Evolutionary conservation across 345 rosid genomes (phyloP).

Genomic region (Erysimum cheiranthoides): DNA sequence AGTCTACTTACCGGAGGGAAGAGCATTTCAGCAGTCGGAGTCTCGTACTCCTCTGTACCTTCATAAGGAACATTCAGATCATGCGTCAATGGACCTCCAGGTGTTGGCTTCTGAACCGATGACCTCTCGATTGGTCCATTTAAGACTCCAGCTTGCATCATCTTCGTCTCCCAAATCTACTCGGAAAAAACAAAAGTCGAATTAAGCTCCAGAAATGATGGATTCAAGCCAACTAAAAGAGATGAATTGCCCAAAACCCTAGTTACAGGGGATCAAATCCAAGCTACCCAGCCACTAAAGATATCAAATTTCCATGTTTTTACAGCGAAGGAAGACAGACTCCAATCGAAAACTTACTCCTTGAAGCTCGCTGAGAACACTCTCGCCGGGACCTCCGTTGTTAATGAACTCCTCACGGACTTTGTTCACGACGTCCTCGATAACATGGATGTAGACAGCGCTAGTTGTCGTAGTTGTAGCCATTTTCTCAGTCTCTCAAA

Average conservation of each 20-base stretch:
- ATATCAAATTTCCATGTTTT: neutral
- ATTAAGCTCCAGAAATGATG: slow-evolving; percentile 21
- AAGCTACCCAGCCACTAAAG: slow-evolving; percentile 2
- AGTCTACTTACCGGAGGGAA: slow-evolving; percentile 77
- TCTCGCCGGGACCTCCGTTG: slow-evolving; percentile 88
- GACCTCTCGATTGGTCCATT: slow-evolving; percentile 76
- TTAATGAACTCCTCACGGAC: slow-evolving; percentile 87
- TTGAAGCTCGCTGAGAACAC: slow-evolving; percentile 87
- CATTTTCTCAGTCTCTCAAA: slow-evolving; percentile 49
- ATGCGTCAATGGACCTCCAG: slow-evolving; percentile 70
- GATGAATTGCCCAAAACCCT: slow-evolving; percentile 48
- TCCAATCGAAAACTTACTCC: slow-evolving; percentile 57
- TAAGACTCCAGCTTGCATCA: slow-evolving; percentile 88
- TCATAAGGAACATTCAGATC: slow-evolving; percentile 98
- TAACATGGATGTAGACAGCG: slow-evolving; percentile 81
- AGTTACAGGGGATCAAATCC: slow-evolving; percentile 45
- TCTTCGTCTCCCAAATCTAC: slow-evolving; percentile 93
- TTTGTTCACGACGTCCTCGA: slow-evolving; percentile 87
- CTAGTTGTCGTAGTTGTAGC: slow-evolving; percentile 72
- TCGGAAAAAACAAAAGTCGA: slow-evolving; percentile 17
- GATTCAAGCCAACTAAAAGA: neutral
- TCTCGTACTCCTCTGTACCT: slow-evolving; percentile 92
- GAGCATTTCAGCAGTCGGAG: slow-evolving; percentile 96
- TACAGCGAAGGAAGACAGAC: neutral
- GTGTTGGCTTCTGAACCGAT: slow-evolving; percentile 54